Evolutionary conservation across 345 rosid species (phyloP).

Genomic region (Linum tenue): DNA sequence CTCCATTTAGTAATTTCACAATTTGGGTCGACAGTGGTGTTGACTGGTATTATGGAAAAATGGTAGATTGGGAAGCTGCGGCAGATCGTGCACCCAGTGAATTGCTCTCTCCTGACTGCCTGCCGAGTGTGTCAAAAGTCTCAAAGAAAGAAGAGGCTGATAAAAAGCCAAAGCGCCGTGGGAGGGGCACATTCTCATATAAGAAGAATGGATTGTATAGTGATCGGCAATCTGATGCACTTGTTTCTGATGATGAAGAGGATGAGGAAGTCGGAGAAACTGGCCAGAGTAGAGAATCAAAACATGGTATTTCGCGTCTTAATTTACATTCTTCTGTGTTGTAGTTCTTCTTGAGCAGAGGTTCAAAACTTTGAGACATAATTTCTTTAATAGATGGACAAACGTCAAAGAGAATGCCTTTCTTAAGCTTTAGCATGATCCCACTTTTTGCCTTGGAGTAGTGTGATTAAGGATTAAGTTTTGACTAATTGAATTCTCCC

Average conservation of each 20-base stretch:
- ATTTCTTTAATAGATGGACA: too few relatives aligned
- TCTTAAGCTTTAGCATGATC: neutral
- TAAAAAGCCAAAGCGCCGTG: constrained; percentile 67
- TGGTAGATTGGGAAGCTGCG: constrained; percentile 82
- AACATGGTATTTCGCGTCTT: constrained; percentile 34
- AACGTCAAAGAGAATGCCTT: neutral
- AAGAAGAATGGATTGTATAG: constrained; percentile 45
- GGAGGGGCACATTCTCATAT: constrained; percentile 81
- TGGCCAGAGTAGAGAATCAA: constrained; percentile 28
- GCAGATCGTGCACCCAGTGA: constrained; percentile 59
- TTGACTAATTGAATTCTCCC: neutral
- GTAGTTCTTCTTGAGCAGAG: neutral
- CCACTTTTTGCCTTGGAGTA: too few relatives aligned
- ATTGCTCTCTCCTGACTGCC: constrained; percentile 40
- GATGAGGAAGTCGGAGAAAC: constrained; percentile 25
- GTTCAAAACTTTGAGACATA: neutral
- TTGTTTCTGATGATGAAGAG: constrained; percentile 30
- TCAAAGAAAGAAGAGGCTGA: constrained; percentile 44
- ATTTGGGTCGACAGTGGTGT: neutral
- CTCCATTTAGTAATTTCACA: neutral
- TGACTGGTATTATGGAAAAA: constrained; percentile 3
- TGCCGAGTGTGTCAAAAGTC: constrained; percentile 54
- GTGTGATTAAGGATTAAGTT: neutral
- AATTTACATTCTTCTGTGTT: neutral
- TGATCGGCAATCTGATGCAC: constrained; percentile 31